Conservation (phyloP, 148 eudicot genomes). For the Fallopia convolvulus region DNA sequence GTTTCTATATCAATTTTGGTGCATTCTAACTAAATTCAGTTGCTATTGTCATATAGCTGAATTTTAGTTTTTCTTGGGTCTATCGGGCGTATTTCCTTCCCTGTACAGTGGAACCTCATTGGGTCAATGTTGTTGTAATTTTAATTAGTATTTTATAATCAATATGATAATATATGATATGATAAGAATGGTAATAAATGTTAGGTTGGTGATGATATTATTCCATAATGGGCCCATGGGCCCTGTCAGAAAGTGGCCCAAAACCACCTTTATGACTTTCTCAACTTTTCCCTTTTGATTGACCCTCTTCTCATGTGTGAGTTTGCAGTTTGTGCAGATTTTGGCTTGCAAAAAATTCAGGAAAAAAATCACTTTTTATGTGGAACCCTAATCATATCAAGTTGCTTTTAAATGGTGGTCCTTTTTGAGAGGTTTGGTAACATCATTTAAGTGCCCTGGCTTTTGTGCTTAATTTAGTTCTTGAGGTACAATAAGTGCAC, state of each 20-base stretch:
- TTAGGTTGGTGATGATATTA: not conserved
- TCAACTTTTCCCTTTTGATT: not conserved
- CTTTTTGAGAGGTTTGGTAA: not conserved
- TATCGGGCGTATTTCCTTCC: no score
- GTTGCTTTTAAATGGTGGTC: constrained; percentile 5
- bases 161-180: no score
- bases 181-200: not conserved
- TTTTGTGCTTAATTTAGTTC: not conserved
- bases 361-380: not conserved
- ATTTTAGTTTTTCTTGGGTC: no score
- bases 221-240: constrained; percentile 7
- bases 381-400: not conserved
- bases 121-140: no score
- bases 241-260: constrained; percentile 8
- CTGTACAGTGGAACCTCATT: no score
- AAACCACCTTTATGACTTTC: constrained; percentile 8
- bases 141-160: no score
- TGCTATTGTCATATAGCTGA: no score
- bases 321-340: not conserved
- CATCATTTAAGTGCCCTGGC: not conserved
- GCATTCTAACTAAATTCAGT: no score
- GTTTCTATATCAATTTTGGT: no score
- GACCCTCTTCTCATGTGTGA: not conserved
- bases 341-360: not conserved
- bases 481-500: not conserved